phyloP scores from a whole-genome alignment of 2,329 filamentous ascomycete species.

The Pyrenophora teres region DNA sequence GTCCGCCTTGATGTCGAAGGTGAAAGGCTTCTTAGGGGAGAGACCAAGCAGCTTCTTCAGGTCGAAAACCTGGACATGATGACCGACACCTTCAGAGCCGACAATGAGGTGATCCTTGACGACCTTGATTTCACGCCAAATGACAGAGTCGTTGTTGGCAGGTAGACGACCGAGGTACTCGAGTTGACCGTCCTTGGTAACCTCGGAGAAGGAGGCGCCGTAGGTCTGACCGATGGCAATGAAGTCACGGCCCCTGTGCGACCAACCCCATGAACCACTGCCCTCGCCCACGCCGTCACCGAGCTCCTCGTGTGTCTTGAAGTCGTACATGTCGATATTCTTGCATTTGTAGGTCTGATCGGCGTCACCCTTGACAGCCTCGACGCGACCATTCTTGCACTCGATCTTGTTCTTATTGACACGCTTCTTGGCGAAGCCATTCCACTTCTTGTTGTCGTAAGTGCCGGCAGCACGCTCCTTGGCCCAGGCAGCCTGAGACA shows the following conservation, averaged over 20 bases:
- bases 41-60: conserved; percentile 51
- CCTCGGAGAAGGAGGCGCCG: conserved; percentile 60
- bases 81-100: conserved; percentile 48
- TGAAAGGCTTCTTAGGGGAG: conserved; percentile 38
- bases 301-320: conserved; percentile 60
- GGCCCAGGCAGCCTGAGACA: conserved; percentile 35
- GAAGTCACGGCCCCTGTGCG: conserved; percentile 58
- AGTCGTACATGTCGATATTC: conserved; percentile 61
- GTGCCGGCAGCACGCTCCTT: conserved; percentile 37
- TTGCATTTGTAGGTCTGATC: conserved; percentile 50
- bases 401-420: conserved; percentile 34
- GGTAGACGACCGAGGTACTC: conserved; percentile 60
- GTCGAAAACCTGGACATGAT: conserved; percentile 67
- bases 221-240: conserved; percentile 61
- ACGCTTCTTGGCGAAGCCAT: conserved; percentile 37
- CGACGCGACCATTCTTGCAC: conserved; percentile 44
- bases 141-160: conserved; percentile 50
- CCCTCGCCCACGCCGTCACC: conserved; percentile 53
- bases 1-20: conserved; percentile 37
- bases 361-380: conserved; percentile 45
- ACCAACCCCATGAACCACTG: conserved; percentile 60
- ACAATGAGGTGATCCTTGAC: conserved; percentile 49
- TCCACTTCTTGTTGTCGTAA: conserved; percentile 41
- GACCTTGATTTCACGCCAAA: conserved; percentile 60
- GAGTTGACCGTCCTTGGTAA: conserved; percentile 55